Evolutionary conservation across 805 yeast species (phyloP).

Genomic region (Cyberlindnera mrakii): DNA sequence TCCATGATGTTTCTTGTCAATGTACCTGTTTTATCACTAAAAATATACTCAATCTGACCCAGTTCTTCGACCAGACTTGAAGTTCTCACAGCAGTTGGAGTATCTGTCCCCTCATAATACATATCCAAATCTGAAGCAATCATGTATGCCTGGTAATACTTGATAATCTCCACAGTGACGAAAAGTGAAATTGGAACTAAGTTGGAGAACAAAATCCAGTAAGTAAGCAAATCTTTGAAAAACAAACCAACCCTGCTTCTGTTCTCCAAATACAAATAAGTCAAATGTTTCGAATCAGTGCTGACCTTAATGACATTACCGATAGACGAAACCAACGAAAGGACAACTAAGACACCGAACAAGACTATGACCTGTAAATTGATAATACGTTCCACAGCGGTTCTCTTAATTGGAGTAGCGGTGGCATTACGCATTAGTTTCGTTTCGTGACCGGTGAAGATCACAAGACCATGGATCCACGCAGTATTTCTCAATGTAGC

Average conservation of each 20-base stretch:
- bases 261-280: conserved; percentile 65
- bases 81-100: conserved; percentile 93
- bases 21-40: conserved; percentile 97
- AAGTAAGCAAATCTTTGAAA: conserved; percentile 83
- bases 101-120: conserved; percentile 81
- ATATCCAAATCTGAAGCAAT: conserved; percentile 92
- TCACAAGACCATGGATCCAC: conserved; percentile 90
- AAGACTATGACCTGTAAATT: conserved; percentile 87
- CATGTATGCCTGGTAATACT: conserved; percentile 90
- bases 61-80: conserved; percentile 94
- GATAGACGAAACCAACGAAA: conserved; percentile 74
- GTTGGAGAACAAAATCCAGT: conserved; percentile 94
- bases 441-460: conserved; percentile 98
- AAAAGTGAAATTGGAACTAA: conserved; percentile 96
- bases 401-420: conserved; percentile 94
- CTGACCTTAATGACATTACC: conserved; percentile 79
- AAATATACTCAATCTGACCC: conserved; percentile 94
- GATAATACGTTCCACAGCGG: conserved; percentile 94
- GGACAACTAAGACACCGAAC: conserved; percentile 69
- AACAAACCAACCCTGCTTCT: conserved; percentile 65
- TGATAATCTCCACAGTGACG: conserved; percentile 93
- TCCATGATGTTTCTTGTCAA: conserved; percentile 95
- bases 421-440: conserved; percentile 98
- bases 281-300: conserved; percentile 43
- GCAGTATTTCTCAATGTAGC: conserved; percentile 92